Base-by-base conservation (phyloP, 1,284 basidiomycete genomes). In the Pholiota adiposa region DNA sequence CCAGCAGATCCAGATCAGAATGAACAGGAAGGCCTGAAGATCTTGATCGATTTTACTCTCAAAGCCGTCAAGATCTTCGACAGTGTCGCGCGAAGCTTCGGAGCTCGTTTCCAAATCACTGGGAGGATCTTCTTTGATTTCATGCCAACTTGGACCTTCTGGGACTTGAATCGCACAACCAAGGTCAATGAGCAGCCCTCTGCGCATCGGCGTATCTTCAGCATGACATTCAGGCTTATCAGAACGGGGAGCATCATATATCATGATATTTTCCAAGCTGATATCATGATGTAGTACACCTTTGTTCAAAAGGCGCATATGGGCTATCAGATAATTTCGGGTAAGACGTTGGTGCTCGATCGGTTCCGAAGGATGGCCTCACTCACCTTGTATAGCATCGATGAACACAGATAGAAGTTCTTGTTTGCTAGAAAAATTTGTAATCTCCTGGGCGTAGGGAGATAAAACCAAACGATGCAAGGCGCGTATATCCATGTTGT, bases 21-120 rank as follows among this genome's bases (percentile, higher is more conserved):
- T 51, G 43, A 54, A 63, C 7, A 63, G 56, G 36, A 63, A 59
- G 4, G 62, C 61, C 49, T 63, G 59, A 2, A 63, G 53, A 31
- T 61, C 59, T 19, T 63, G 54, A 5, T 56, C 16, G 9, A 49
- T 27, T 12, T 14, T 38, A 9, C 16, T 4, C 14, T 38, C 16
- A n/a, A 38, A n/a, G 36, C 4, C 36, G 4, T n/a, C 16, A 7
- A 14, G 36, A 11, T 9, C 14, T n/a, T 38, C 36, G 16, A 7
- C 36, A 14, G 6, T 16, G 36, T 38, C 14, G 36, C 36, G 4
- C 16, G 36, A 16, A 12, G 31, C 31, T n/a, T n/a, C n/a, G n/a
- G n/a, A n/a, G 31, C 31, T 33, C 31, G 31, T 6, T 33, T 33
- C 31, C 36, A 38, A n/a, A 16, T 12, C 16, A 16, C 12, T 31